Conservation (phyloP, 768 basidiomycete species). For the Pleurotus pulmonarius region DNA sequence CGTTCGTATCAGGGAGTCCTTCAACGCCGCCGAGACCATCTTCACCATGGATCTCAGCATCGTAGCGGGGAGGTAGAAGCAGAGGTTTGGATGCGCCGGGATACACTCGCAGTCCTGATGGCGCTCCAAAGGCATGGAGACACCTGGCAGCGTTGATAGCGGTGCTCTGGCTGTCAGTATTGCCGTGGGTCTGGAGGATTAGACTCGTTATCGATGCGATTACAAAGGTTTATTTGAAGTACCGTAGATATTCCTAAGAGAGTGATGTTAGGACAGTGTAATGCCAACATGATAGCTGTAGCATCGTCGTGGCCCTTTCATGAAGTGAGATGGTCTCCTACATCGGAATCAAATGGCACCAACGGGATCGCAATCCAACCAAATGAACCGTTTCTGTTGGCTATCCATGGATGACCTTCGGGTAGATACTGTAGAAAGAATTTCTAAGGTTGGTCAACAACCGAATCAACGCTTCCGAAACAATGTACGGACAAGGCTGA, state of each 20-base stretch:
- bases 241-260: conserved; percentile 87
- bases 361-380: conserved; percentile 70
- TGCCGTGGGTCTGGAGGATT: conserved; percentile 69
- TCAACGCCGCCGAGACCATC: conserved; percentile 86
- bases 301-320: conserved; percentile 87
- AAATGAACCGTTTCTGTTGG: conserved; percentile 25
- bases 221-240: conserved; percentile 13
- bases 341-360: conserved; percentile 12
- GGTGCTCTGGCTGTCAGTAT: conserved; percentile 60
- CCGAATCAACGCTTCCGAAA: not conserved
- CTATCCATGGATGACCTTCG: not conserved
- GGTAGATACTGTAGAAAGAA: no score
- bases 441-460: no score
- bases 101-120: conserved; percentile 53
- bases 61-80: conserved; percentile 55
- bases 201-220: not conserved
- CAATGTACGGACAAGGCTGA: not conserved
- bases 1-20: conserved; percentile 55
- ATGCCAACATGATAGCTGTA: conserved; percentile 73
- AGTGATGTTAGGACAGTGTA: conserved; percentile 59
- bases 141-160: conserved; percentile 74
- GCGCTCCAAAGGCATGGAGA: conserved; percentile 70
- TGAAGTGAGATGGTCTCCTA: conserved; percentile 2
- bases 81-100: conserved; percentile 72
- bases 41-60: conserved; percentile 75